Conservation (phyloP, 2,329 filamentous ascomycete genomes). For the Neofusicoccum kwambonambiense region DNA sequence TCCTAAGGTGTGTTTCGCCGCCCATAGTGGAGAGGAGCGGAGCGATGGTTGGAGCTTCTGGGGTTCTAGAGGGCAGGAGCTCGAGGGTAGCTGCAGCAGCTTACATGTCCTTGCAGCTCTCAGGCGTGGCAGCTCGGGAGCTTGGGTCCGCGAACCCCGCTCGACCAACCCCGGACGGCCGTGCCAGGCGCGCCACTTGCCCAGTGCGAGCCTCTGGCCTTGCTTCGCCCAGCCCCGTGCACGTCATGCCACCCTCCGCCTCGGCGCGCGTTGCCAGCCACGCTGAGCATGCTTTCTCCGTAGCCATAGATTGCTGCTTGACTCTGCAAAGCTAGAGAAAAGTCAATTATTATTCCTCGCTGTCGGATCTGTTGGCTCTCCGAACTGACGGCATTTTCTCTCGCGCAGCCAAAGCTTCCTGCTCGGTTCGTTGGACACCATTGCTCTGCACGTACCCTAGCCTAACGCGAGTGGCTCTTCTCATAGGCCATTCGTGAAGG, state of each 20-base stretch:
- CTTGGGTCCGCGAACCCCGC: slow-evolving; percentile 2
- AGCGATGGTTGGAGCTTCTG: not conserved
- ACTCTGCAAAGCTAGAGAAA: not conserved
- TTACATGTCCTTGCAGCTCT: slow-evolving; percentile 14
- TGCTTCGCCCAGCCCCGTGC: not conserved
- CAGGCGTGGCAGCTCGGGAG: not conserved
- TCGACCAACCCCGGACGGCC: not conserved
- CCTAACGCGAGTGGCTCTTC: too few relatives aligned
- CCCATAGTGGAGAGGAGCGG: slow-evolving; percentile 29
- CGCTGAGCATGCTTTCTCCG: not conserved
- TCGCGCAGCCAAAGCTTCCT: too few relatives aligned
- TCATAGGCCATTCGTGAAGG: too few relatives aligned
- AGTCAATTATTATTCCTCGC: not conserved
- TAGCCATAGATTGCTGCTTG: not conserved
- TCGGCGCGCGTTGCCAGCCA: not conserved
- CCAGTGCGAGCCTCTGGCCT: not conserved
- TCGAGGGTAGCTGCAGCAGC: slow-evolving; percentile 5
- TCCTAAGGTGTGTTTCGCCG: slow-evolving; percentile 32
- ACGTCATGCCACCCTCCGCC: not conserved
- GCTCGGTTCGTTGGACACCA: too few relatives aligned
- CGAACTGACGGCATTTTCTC: too few relatives aligned
- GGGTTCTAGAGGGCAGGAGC: slow-evolving; percentile 2
- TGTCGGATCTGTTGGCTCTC: too few relatives aligned
- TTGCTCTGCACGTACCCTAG: too few relatives aligned
- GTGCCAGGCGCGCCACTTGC: not conserved